phyloP scores from a whole-genome alignment of 345 rosid species.

The Lepidium africanum region DNA sequence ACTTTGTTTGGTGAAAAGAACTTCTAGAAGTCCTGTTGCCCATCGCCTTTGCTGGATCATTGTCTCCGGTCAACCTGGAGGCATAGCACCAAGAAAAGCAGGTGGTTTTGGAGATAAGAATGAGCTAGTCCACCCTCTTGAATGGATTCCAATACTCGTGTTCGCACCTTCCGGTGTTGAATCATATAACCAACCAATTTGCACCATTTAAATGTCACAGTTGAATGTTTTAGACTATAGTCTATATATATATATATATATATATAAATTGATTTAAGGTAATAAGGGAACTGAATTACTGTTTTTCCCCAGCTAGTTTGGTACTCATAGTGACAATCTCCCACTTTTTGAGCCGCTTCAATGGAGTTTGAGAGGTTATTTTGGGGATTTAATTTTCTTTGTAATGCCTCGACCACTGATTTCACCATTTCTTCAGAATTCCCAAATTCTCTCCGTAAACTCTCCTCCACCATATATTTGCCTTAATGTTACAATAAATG shows the following conservation, averaged over 20 bases:
- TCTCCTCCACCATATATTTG: slow-evolving; percentile 2
- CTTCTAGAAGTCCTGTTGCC: slow-evolving; percentile 54
- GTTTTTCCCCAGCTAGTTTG: slow-evolving; percentile 50
- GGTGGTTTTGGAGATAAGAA: slow-evolving; percentile 31
- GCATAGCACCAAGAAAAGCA: slow-evolving; percentile 55
- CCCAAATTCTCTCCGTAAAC: slow-evolving; percentile 33
- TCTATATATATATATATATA: not conserved
- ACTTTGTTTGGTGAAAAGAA: slow-evolving; percentile 30
- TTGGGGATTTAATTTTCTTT: slow-evolving; percentile 22
- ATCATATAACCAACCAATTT: slow-evolving; percentile 68
- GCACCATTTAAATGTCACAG: not conserved
- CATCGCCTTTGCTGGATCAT: slow-evolving; percentile 59
- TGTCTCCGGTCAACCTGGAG: slow-evolving; percentile 27
- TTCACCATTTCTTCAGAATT: slow-evolving; percentile 34
- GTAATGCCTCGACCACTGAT: slow-evolving; percentile 37
- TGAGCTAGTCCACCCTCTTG: slow-evolving; percentile 46
- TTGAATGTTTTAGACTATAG: too few species aligned
- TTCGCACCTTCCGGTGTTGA: slow-evolving; percentile 46
- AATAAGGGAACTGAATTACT: slow-evolving; percentile 14
- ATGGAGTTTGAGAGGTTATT: slow-evolving; percentile 1
- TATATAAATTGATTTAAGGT: not conserved
- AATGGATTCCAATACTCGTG: slow-evolving; percentile 47
- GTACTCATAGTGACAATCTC: slow-evolving; percentile 38
- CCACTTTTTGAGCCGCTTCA: slow-evolving; percentile 40
- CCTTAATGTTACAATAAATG: slow-evolving; percentile 1